Conservation (phyloP, 2,329 filamentous ascomycete species). For the Bipolaris oryzae region DNA sequence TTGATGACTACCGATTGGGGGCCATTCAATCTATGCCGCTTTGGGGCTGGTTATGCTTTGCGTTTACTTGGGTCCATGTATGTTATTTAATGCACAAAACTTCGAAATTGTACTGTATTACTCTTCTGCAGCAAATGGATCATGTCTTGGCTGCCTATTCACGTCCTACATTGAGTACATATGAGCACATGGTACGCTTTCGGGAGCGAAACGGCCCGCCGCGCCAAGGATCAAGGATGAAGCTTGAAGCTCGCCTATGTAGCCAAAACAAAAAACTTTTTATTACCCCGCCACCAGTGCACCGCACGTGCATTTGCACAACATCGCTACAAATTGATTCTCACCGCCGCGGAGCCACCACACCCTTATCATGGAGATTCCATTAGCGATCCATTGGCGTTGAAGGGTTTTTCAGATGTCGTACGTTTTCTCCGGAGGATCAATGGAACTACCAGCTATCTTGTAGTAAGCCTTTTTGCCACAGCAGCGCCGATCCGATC, state of each 20-base stretch:
- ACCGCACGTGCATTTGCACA: not conserved
- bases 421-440: not conserved
- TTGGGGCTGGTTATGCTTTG: not conserved
- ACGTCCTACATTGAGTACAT: not conserved
- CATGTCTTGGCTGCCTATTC: not conserved
- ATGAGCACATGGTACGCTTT: not conserved
- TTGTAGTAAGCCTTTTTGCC: not conserved
- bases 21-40: not conserved
- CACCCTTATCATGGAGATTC: not conserved
- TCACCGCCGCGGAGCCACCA: not conserved
- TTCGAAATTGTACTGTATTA: not conserved
- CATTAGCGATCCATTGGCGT: not conserved
- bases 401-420: not conserved
- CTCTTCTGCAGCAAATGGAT: not conserved
- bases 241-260: constrained; percentile 7
- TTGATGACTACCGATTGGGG: not conserved
- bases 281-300: constrained; percentile 9
- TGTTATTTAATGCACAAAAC: too few relatives aligned
- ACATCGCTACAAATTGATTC: not conserved
- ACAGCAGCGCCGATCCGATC: not conserved
- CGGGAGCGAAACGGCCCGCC: constrained; percentile 18
- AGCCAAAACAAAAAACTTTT: not conserved
- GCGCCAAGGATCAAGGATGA: constrained; percentile 16
- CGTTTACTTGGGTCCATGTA: not conserved
- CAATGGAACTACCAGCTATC: not conserved